Evolutionary conservation across 2,329 filamentous ascomycete species (phyloP).

Genomic region (Aplosporella prunicola): DNA sequence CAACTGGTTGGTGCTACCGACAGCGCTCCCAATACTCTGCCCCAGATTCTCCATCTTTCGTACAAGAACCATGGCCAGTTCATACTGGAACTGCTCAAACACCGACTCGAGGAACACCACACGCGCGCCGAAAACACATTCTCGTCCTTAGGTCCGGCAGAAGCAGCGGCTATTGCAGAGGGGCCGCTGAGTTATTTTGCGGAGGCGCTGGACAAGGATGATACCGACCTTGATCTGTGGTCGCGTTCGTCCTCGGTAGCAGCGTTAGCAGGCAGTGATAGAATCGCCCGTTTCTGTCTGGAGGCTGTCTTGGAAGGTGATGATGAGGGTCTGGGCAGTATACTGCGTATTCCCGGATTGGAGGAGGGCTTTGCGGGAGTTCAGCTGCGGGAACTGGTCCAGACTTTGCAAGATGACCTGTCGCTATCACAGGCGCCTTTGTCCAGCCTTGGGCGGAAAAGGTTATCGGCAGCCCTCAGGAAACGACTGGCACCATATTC

Average conservation of each 20-base stretch:
- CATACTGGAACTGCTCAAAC: conserved; percentile 62
- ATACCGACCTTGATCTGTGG: conserved; percentile 56
- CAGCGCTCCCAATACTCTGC: conserved; percentile 67
- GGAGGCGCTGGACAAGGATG: conserved; percentile 54
- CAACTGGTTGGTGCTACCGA: conserved; percentile 53
- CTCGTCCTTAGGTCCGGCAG: conserved; percentile 17
- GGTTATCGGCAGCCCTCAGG: conserved; percentile 43
- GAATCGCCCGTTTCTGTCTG: conserved; percentile 52
- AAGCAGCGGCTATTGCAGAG: conserved; percentile 30
- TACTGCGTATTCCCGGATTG: conserved; percentile 48
- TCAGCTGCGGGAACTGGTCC: conserved; percentile 41
- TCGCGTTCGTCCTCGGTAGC: conserved; percentile 50
- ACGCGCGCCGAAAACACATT: conserved; percentile 28
- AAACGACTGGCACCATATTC: conserved; percentile 46
- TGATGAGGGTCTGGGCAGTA: conserved; percentile 45
- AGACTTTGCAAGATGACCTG: conserved; percentile 45
- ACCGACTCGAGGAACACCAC: conserved; percentile 32
- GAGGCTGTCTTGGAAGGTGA: conserved; percentile 55
- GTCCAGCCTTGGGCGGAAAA: conserved; percentile 40
- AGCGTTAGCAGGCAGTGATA: conserved; percentile 47
- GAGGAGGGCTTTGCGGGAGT: conserved; percentile 47
- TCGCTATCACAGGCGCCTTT: conserved; percentile 44
- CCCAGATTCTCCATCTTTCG: conserved; percentile 83
- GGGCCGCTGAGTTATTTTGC: conserved; percentile 43
- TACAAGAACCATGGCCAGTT: conserved; percentile 97